phyloP scores from a whole-genome alignment of 148 eudicot genomes.

The Fagopyrum tataricum region DNA sequence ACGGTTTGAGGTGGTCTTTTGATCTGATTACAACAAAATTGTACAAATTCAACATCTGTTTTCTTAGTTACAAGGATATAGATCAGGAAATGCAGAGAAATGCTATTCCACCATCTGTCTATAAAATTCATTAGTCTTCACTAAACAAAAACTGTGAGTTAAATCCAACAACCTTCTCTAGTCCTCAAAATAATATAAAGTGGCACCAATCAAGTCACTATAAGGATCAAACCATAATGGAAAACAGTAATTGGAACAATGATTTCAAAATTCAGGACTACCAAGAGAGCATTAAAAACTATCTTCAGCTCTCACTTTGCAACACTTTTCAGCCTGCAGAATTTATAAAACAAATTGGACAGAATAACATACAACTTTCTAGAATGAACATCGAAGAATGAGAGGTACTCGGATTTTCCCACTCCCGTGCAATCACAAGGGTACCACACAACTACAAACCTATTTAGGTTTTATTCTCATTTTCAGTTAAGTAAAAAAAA shows the following conservation, averaged over 20 bases:
- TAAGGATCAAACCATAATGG: neutral
- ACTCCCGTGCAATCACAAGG: neutral
- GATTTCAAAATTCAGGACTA: neutral
- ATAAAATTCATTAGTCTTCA: neutral
- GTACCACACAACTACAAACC: neutral
- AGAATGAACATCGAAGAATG: neutral
- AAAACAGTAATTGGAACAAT: neutral
- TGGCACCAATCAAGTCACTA: neutral
- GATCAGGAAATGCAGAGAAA: neutral
- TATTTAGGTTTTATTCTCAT: neutral
- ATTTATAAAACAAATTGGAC: neutral
- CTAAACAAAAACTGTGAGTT: neutral
- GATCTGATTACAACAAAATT: slow-evolving; percentile 24
- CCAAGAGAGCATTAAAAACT: neutral
- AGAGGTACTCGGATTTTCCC: neutral
- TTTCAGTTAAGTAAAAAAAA: neutral
- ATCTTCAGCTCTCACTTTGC: neutral
- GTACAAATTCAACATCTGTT: neutral
- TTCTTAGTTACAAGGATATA: neutral
- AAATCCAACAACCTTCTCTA: neutral
- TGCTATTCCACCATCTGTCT: neutral
- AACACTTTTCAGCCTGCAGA: neutral
- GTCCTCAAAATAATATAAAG: neutral
- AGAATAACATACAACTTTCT: neutral
- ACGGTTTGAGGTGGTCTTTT: slow-evolving; percentile 35